Percentiles rank a stretch among this genome's conserved stretches.
Evolutionary conservation across 352 stramenopile species (phyloP).

Genomic region (Pythium utonaiense): DNA sequence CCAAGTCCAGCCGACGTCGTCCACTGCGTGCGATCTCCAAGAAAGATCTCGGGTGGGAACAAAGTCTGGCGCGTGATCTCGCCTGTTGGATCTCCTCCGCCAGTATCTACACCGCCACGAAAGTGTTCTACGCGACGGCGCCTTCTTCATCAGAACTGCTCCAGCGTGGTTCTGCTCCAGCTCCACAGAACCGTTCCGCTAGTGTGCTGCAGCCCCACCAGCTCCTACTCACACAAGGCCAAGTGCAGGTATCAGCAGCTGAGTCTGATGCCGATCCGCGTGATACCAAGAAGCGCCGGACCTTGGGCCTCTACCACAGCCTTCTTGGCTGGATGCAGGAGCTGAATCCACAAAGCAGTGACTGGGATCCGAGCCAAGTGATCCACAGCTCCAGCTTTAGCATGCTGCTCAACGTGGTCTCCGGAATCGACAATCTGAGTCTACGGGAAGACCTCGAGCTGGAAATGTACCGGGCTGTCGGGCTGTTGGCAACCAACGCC

Average conservation of each 20-base stretch:
- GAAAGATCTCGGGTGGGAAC: conserved; percentile 59
- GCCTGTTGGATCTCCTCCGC: conserved; percentile 63
- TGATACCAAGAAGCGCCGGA: conserved; percentile 1
- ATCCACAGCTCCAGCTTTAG: conserved; percentile 59
- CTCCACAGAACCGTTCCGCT: neutral
- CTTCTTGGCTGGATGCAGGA: conserved; percentile 48
- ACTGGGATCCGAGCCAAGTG: conserved; percentile 43
- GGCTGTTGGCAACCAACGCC: conserved; percentile 43
- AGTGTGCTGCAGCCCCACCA: neutral
- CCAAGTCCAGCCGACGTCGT: neutral
- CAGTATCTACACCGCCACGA: conserved; percentile 51
- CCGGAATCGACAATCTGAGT: conserved; percentile 28
- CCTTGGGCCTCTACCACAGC: conserved; percentile 32
- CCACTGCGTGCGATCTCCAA: conserved; percentile 38
- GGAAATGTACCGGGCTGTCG: conserved; percentile 47
- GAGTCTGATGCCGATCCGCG: neutral
- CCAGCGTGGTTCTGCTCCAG: neutral
- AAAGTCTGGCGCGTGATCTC: conserved; percentile 64
- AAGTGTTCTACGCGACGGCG: conserved; percentile 45
- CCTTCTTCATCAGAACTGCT: conserved; percentile 22
- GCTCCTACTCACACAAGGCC: conserved; percentile 1
- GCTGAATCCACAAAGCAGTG: conserved; percentile 25
- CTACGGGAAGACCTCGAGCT: conserved; percentile 37
- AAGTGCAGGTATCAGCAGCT: neutral
- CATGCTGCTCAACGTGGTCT: conserved; percentile 57